These are phyloP conservation scores for Clonostachys sp. DNA, from an alignment of 2,329 filamentous ascomycete genomes.

Conservation along the genomic window DNA sequence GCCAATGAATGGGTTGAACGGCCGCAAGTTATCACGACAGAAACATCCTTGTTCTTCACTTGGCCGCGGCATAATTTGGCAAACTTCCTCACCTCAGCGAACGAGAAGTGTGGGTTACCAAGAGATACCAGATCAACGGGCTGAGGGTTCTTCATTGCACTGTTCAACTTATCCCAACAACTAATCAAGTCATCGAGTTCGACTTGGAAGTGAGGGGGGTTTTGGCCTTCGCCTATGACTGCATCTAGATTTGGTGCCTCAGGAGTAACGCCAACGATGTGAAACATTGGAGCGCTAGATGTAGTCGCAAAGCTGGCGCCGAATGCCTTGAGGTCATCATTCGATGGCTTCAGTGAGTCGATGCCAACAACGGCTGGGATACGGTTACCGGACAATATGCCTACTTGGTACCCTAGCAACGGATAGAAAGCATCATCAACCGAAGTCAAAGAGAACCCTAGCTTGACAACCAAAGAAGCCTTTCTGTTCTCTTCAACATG, in stretches of 20 bases:
- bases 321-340: slow-evolving; percentile 32
- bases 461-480: slow-evolving; percentile 8
- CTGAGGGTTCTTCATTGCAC: background rate
- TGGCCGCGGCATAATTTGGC: slow-evolving; percentile 16
- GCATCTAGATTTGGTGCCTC: slow-evolving; percentile 17
- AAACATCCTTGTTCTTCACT: slow-evolving; percentile 9
- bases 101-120: slow-evolving; percentile 38
- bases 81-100: slow-evolving; percentile 25
- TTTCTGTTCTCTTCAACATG: slow-evolving; percentile 34
- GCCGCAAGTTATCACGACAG: slow-evolving; percentile 9
- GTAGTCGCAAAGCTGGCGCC: slow-evolving; percentile 36
- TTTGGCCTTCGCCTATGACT: background rate
- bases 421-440: slow-evolving; percentile 29
- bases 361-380: slow-evolving; percentile 30
- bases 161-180: slow-evolving; percentile 5
- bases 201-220: background rate
- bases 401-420: slow-evolving; percentile 29
- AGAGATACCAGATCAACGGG: slow-evolving; percentile 31
- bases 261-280: slow-evolving; percentile 30
- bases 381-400: slow-evolving; percentile 14
- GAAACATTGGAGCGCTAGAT: slow-evolving; percentile 36
- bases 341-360: slow-evolving; percentile 10
- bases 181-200: background rate
- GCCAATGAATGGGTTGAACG: slow-evolving; percentile 3
- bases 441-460: slow-evolving; percentile 25